These are phyloP conservation scores for Pigoraptor vietnamica DNA, from an alignment of 78 protist genomes.

Conservation along the genomic window DNA sequence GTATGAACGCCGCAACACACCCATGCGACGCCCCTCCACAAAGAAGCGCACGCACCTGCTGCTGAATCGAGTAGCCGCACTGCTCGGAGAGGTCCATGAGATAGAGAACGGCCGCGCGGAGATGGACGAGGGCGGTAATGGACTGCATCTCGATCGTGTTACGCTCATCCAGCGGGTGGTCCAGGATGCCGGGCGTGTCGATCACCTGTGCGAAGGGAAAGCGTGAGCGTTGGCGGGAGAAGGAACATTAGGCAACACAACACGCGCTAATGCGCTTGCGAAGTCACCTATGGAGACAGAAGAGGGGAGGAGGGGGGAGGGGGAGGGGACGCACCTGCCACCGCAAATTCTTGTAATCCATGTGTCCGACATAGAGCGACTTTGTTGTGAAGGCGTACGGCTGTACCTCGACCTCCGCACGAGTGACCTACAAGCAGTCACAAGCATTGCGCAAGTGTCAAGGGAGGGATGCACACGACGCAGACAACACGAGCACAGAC, in stretches of 20 bases:
- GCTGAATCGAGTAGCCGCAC: conserved; percentile 90
- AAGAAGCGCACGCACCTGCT: conserved; percentile 65
- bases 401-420: conserved; percentile 99
- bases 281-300: too few species aligned
- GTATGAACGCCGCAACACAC: neutral
- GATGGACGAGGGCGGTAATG: conserved; percentile 98
- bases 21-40: neutral
- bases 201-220: conserved; percentile 59
- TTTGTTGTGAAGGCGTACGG: conserved; percentile 99
- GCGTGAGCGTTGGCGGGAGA: neutral
- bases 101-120: conserved; percentile 85
- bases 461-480: neutral
- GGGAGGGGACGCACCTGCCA: conserved; percentile 82
- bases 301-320: neutral
- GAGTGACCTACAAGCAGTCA: conserved; percentile 56
- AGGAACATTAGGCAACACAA: neutral
- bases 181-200: conserved; percentile 99
- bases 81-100: conserved; percentile 92
- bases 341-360: conserved; percentile 82
- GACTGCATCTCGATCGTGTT: conserved; percentile 99
- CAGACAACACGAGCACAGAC: too few species aligned
- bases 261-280: too few species aligned
- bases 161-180: conserved; percentile 96
- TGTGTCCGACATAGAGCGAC: conserved; percentile 98
- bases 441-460: too few species aligned